phyloP scores from a whole-genome alignment of 176 grass and related monocot genomes.

The Olyra latifolia region DNA sequence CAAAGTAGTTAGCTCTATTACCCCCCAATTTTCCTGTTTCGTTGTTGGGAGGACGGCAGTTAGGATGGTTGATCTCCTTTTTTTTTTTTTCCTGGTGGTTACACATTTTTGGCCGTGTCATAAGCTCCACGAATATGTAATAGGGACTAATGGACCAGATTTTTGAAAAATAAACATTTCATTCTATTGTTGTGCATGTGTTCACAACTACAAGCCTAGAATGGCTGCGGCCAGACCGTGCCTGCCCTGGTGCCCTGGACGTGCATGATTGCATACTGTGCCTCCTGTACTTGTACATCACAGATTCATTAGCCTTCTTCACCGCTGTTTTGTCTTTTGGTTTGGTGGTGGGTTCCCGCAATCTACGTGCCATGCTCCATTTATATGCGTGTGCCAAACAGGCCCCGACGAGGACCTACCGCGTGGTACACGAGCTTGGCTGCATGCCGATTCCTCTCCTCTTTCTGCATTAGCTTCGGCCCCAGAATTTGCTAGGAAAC shows the following conservation, averaged over 20 bases:
- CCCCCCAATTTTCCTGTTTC: neutral
- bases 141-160: conserved; percentile 18
- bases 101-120: conserved; percentile 34
- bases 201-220: neutral
- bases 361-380: neutral
- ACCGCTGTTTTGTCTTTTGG: neutral
- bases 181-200: neutral
- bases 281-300: neutral
- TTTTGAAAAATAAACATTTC: conserved; percentile 19
- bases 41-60: neutral
- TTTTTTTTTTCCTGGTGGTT: neutral
- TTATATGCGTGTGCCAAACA: neutral
- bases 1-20: conserved; percentile 11
- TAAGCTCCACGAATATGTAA: conserved; percentile 35
- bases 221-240: neutral
- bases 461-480: neutral
- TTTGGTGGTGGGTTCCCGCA: neutral
- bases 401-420: neutral
- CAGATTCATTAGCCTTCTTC: neutral
- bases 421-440: neutral
- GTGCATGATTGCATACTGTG: neutral
- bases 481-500: neutral
- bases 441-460: neutral
- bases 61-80: conserved; percentile 33
- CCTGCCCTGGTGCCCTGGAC: neutral